Evolutionary conservation across 1,284 basidiomycete species (phyloP).

Genomic region (Nidula niveotomentosa): DNA sequence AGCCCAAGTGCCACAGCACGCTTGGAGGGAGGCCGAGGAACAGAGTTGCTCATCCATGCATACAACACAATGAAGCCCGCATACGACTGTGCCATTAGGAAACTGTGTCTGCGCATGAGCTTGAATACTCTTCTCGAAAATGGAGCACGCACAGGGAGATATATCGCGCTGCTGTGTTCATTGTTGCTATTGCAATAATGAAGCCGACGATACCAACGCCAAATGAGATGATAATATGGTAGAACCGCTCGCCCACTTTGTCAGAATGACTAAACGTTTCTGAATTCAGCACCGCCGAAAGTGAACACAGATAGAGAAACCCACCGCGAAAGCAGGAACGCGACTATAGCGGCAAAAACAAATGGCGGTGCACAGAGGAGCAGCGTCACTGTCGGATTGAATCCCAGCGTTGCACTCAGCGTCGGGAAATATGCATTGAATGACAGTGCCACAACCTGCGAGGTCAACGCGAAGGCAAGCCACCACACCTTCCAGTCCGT

Average conservation of each 20-base stretch:
- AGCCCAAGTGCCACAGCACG: constrained; percentile 70
- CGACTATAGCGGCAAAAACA: constrained; percentile 62
- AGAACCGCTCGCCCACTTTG: constrained; percentile 61
- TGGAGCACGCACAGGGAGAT: constrained; percentile 54
- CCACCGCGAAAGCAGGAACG: constrained; percentile 52
- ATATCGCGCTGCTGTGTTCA: constrained; percentile 68
- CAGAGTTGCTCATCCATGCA: constrained; percentile 68
- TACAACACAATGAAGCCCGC: constrained; percentile 65
- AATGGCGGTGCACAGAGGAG: constrained; percentile 81
- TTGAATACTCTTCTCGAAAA: not conserved
- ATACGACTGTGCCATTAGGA: constrained; percentile 74
- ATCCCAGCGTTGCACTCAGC: constrained; percentile 69
- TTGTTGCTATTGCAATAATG: constrained; percentile 70
- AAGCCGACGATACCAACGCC: constrained; percentile 65
- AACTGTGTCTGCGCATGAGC: constrained; percentile 30
- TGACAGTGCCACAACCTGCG: constrained; percentile 56
- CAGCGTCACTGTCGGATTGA: constrained; percentile 60
- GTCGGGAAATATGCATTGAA: constrained; percentile 84
- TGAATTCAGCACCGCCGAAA: not conserved
- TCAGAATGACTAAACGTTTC: constrained; percentile 53
- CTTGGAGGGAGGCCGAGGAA: constrained; percentile 68
- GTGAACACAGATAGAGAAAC: constrained; percentile 4
- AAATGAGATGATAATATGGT: constrained; percentile 58
- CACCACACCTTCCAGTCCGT: constrained; percentile 79
- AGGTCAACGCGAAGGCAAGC: constrained; percentile 46